Percentiles rank a stretch among this genome's conserved stretches.
These are phyloP conservation scores for Eimeria sp. DNA, from an alignment of 169 alveolate genomes.

Conservation along the genomic window DNA sequence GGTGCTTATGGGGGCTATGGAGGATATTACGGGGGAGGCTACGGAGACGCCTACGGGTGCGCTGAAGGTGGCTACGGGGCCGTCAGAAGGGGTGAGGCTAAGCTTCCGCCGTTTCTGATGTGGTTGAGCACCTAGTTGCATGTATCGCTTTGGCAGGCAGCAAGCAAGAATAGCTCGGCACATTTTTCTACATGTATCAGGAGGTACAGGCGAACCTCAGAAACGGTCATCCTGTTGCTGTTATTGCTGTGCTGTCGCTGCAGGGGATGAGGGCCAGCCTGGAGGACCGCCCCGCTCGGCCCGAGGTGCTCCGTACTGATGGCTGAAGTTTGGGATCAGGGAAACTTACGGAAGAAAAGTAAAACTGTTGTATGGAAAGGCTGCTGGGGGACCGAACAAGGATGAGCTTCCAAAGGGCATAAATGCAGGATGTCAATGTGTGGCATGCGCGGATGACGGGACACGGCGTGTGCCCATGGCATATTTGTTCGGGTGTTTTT, in stretches of 20 bases:
- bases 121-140: background rate
- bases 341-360: background rate
- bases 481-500: background rate
- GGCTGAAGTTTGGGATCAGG: background rate
- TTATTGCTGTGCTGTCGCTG: background rate
- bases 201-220: background rate
- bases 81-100: conserved; percentile 46
- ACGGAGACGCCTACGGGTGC: conserved; percentile 65
- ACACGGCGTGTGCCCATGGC: conserved; percentile 1
- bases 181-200: background rate
- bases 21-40: conserved; percentile 50
- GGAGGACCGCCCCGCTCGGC: conserved; percentile 67
- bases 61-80: conserved; percentile 70
- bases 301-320: conserved; percentile 69
- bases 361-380: conserved; percentile 30
- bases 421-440: background rate
- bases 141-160: background rate
- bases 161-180: too few species aligned
- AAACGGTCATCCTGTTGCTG: background rate
- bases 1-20: conserved; percentile 63
- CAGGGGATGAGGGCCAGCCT: conserved; percentile 49
- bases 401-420: conserved; percentile 4
- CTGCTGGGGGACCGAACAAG: conserved; percentile 25
- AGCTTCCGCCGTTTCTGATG: background rate
- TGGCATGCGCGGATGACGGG: background rate